These are phyloP conservation scores for Solanum tacnaense DNA, from an alignment of 257 asterid species.

Conservation along the genomic window DNA sequence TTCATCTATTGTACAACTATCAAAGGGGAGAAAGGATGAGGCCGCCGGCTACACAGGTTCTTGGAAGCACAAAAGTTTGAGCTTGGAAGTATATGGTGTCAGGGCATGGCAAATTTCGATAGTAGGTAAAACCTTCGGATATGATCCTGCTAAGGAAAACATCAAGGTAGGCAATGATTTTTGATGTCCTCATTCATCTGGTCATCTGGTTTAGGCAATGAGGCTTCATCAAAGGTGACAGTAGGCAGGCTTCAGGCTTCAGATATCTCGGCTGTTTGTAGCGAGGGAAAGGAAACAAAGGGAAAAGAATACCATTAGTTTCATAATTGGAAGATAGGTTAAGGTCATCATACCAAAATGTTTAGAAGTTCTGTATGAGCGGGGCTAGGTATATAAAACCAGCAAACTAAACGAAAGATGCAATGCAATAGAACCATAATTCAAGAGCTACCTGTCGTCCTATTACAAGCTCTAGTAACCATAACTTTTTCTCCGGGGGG, in stretches of 20 bases:
- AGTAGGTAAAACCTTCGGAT: slow-evolving; percentile 57
- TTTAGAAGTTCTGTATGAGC: neutral
- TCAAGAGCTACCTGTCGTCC: slow-evolving; percentile 62
- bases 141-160: slow-evolving; percentile 75
- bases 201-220: slow-evolving; percentile 93
- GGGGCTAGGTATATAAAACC: neutral
- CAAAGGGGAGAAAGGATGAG: slow-evolving; percentile 30
- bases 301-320: slow-evolving; percentile 74
- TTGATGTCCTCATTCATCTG: slow-evolving; percentile 71
- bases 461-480: slow-evolving; percentile 59
- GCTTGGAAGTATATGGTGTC: slow-evolving; percentile 57
- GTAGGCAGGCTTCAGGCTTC: slow-evolving; percentile 77
- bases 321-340: slow-evolving; percentile 20
- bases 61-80: slow-evolving; percentile 51
- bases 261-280: slow-evolving; percentile 85
- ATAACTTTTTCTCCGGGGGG: slow-evolving; percentile 83
- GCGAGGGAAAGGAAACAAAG: slow-evolving; percentile 77
- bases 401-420: neutral
- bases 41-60: slow-evolving; percentile 66
- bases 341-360: slow-evolving; percentile 12
- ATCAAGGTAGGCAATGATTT: slow-evolving; percentile 71
- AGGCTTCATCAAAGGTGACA: slow-evolving; percentile 68
- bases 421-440: slow-evolving; percentile 11
- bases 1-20: slow-evolving; percentile 39
- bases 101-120: slow-evolving; percentile 55